Conservation (phyloP, 1,284 basidiomycete species). For the Boletus smithii region DNA sequence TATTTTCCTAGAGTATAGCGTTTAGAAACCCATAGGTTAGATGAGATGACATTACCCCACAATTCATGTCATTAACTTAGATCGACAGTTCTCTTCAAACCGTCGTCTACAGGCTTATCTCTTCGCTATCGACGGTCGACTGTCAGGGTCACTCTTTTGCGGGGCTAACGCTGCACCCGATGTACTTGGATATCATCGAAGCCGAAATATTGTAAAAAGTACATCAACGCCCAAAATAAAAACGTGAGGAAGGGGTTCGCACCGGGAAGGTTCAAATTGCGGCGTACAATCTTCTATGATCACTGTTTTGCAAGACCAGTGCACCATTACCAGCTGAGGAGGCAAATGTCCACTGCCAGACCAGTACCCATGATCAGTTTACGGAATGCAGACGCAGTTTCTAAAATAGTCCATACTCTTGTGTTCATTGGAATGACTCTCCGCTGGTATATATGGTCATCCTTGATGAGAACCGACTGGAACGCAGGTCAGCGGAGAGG, state of each 20-base stretch:
- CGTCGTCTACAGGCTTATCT: not conserved
- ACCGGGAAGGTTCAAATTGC: not conserved
- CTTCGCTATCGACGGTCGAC: not conserved
- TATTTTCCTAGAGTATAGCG: too few species aligned
- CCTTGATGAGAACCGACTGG: not conserved
- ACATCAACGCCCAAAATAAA: not conserved
- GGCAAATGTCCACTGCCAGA: not conserved
- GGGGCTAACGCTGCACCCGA: not conserved
- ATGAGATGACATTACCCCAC: too few species aligned
- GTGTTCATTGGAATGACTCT: not conserved
- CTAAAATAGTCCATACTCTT: not conserved
- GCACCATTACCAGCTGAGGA: not conserved
- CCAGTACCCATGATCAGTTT: not conserved
- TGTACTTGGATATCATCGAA: not conserved
- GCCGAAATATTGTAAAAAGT: not conserved
- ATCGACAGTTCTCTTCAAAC: not conserved
- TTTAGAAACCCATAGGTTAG: too few species aligned
- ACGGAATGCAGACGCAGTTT: not conserved
- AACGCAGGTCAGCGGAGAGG: not conserved
- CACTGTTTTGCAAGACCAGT: not conserved
- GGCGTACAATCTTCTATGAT: constrained; percentile 4
- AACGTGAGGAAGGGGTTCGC: not conserved
- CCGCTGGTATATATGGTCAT: not conserved
- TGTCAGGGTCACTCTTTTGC: not conserved
- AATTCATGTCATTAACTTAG: not conserved